Evolutionary conservation across 257 asterid species (phyloP).

Genomic region (Solanum commersonii): DNA sequence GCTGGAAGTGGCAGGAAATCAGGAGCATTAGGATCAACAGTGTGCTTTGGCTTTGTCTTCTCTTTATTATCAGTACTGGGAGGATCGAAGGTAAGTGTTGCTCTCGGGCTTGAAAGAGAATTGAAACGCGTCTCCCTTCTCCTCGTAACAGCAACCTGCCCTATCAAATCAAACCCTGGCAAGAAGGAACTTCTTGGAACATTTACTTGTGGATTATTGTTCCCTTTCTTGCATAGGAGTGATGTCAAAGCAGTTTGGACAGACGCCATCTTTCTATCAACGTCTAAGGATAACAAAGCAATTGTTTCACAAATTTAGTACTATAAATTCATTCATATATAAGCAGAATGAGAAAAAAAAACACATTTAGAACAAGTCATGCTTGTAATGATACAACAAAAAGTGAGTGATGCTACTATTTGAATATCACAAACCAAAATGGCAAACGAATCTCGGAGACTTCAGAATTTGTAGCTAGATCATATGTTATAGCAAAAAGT

Average conservation of each 20-base stretch:
- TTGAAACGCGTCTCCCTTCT: conserved; percentile 22
- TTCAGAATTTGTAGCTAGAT: neutral
- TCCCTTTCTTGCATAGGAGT: conserved; percentile 49
- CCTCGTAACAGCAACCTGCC: conserved; percentile 14
- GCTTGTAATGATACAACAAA: neutral
- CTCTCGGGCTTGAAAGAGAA: conserved; percentile 32
- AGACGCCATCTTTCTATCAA: conserved; percentile 45
- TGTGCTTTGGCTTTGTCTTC: conserved; percentile 56
- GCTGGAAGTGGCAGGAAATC: conserved; percentile 90
- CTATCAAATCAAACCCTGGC: conserved; percentile 39
- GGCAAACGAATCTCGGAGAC: neutral
- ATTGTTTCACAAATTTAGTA: neutral
- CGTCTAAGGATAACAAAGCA: neutral
- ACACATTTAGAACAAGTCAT: neutral
- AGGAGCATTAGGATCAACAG: conserved; percentile 84
- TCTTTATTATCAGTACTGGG: conserved; percentile 32
- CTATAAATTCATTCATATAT: neutral
- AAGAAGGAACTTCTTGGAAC: conserved; percentile 37
- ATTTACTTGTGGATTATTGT: conserved; percentile 29
- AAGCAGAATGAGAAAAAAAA: neutral
- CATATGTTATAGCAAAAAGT: neutral
- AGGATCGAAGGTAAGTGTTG: conserved; percentile 72
- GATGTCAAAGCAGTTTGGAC: conserved; percentile 64
- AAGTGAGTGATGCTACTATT: neutral
- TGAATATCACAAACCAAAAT: neutral